Base-by-base conservation (phyloP, 108 stramenopile genomes). In the Cyclotella sp. region DNA sequence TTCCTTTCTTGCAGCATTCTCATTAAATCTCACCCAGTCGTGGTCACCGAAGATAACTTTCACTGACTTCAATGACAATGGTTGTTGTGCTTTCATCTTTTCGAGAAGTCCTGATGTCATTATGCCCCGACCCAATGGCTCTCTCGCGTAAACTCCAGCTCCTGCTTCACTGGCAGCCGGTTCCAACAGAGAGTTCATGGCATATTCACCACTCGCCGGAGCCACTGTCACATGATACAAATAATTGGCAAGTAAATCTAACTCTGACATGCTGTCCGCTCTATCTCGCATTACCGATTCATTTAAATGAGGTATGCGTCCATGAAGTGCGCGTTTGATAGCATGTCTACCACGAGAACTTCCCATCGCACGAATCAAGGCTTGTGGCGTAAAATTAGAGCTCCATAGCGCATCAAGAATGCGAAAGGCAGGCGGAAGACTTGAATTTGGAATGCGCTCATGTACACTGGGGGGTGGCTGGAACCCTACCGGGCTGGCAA, bases 151-250 rank as follows among this genome's bases (percentile, higher is more conserved):
- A 13, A 86, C 77, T 46, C 81, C 85, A 21, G 69, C 59, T 3
- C 73, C 72, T 43, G 64, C 68, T 52, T 77, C 65, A 49, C 70
- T 82, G 13, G 71, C 68, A 24, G 73, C 81, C 1, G 85, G 85
- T 57, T 79, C 81, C 21, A 86, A 73, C 14, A 86, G 55, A 27
- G 63, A 66, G 60, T 86, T 86, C 77, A 86, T 82, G 39, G 85
- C 85, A 66, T 79, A 86, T 44, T 86, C 85, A 10, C 85, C 85
- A 63, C 81, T 82, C 45, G 85, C 68, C 18, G 77, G 71, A 22
- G 85, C 85, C 19, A 83, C 85, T 26, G 85, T 86, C 26, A 86
- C 69, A 65, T 86, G 77, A 57, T 78, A 86, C 24, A 86, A 63
- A 43, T 86, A 86, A 0, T 86, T 81, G 24, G 81, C 77, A 52